A percentile compares a stretch with the other conserved stretches of the same genome.
phyloP scores from a whole-genome alignment of 2,329 filamentous ascomycete genomes.

The Trichoderma aggressivum region DNA sequence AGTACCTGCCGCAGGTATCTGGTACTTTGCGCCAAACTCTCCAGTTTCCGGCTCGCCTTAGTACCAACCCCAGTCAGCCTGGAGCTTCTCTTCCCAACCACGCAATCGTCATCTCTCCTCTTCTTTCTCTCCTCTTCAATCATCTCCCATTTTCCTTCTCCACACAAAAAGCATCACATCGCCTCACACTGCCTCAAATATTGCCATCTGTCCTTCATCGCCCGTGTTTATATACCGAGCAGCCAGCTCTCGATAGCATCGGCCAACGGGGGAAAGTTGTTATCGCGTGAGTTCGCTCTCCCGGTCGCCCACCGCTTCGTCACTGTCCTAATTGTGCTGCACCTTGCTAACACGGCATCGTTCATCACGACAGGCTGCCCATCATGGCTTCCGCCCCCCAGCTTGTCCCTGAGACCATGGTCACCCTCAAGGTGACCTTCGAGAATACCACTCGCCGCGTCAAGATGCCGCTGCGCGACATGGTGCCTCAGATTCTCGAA shows the following conservation, averaged over 20 bases:
- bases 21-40: background rate
- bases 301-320: conserved; percentile 16
- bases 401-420: conserved; percentile 37
- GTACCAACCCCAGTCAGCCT: conserved; percentile 13
- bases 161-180: background rate
- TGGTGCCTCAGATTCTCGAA: conserved; percentile 70
- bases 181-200: background rate
- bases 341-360: background rate
- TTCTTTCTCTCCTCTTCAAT: conserved; percentile 20
- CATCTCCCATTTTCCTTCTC: conserved; percentile 1
- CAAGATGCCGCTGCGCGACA: conserved; percentile 85
- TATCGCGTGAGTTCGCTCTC: conserved; percentile 12
- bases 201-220: conserved; percentile 8
- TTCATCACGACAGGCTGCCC: conserved; percentile 2
- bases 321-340: background rate
- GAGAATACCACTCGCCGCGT: conserved; percentile 75
- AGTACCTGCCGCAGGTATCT: background rate
- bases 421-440: conserved; percentile 82
- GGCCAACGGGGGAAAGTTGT: background rate
- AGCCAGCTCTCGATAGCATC: conserved; percentile 1
- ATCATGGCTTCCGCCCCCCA: conserved; percentile 17
- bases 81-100: conserved; percentile 17
- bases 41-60: background rate
- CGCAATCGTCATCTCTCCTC: conserved; percentile 21
- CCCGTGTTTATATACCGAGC: background rate